phyloP scores from a whole-genome alignment of 129 eudicot genomes.

The Cynara cardunculus region DNA sequence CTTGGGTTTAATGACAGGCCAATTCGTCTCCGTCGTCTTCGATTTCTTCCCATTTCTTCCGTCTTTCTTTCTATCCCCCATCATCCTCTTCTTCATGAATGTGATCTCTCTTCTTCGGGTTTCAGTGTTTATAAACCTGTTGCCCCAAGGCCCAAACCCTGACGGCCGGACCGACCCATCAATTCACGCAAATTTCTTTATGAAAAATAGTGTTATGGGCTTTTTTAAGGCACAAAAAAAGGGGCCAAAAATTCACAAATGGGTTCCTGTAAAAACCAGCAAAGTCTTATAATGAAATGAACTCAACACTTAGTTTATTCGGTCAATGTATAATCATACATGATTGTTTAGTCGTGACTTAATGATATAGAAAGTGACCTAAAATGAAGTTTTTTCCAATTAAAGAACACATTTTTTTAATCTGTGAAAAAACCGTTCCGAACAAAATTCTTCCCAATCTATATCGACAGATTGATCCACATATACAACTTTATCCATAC shows the following conservation, averaged over 20 bases:
- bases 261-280: too few species aligned
- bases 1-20: conserved; percentile 81
- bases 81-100: conserved; percentile 48
- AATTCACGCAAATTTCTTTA: not conserved
- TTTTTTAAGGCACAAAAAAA: not conserved
- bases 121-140: conserved; percentile 5
- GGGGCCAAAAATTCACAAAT: not conserved
- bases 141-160: not conserved
- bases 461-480: too few species aligned
- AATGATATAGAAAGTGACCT: too few species aligned
- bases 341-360: too few species aligned
- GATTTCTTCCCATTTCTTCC: conserved; percentile 36
- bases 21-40: conserved; percentile 28
- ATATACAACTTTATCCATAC: too few species aligned
- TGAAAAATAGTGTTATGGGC: not conserved
- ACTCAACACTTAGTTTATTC: too few species aligned
- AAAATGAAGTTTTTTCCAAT: too few species aligned
- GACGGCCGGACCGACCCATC: not conserved
- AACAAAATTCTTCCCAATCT: too few species aligned
- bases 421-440: too few species aligned
- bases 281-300: too few species aligned
- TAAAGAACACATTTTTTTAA: too few species aligned
- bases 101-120: not conserved
- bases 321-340: too few species aligned
- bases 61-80: conserved; percentile 44